A percentile compares a stretch with the other conserved stretches of the same genome.
Evolutionary conservation across 495 filamentous ascomycete species (phyloP).

Genomic region (Penicillium chermesinum): DNA sequence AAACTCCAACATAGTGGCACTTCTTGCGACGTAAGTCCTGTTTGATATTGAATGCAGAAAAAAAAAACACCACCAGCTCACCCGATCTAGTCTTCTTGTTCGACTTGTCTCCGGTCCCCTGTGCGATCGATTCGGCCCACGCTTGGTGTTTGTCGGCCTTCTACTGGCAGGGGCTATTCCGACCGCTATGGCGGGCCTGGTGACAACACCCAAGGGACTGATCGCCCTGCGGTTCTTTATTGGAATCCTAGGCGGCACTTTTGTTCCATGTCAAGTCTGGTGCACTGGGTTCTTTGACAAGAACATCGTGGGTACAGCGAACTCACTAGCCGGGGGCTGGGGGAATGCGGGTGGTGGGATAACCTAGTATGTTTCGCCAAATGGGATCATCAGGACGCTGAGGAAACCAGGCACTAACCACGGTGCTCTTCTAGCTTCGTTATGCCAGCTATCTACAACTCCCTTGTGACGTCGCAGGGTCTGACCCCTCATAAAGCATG

Average conservation of each 20-base stretch:
- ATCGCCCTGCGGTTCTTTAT: conserved; percentile 84
- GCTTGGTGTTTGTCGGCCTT: conserved; percentile 70
- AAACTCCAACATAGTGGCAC: conserved; percentile 88
- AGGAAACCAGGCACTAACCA: neutral
- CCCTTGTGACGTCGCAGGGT: conserved; percentile 55
- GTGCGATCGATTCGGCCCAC: conserved; percentile 81
- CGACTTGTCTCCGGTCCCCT: conserved; percentile 76
- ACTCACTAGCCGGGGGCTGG: conserved; percentile 77
- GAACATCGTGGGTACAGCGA: conserved; percentile 87
- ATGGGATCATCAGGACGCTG: no score
- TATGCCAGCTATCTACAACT: conserved; percentile 90
- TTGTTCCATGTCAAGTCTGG: conserved; percentile 97
- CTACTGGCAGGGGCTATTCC: conserved; percentile 76
- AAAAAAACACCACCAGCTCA: conserved; percentile 6
- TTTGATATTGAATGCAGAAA: no score
- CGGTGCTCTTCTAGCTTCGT: conserved; percentile 56
- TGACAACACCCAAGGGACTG: conserved; percentile 64
- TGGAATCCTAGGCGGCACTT: conserved; percentile 83
- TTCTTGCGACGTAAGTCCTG: conserved; percentile 68
- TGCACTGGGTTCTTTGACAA: conserved; percentile 95
- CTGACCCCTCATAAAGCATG: conserved; percentile 66
- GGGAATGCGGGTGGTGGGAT: conserved; percentile 92
- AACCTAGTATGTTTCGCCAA: conserved; percentile 42
- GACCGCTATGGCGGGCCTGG: conserved; percentile 74
- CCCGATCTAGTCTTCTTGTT: conserved; percentile 59